A percentile compares a stretch with the other conserved stretches of the same genome.
Conservation (phyloP, 768 basidiomycete species). For the Leccinum boreale region DNA sequence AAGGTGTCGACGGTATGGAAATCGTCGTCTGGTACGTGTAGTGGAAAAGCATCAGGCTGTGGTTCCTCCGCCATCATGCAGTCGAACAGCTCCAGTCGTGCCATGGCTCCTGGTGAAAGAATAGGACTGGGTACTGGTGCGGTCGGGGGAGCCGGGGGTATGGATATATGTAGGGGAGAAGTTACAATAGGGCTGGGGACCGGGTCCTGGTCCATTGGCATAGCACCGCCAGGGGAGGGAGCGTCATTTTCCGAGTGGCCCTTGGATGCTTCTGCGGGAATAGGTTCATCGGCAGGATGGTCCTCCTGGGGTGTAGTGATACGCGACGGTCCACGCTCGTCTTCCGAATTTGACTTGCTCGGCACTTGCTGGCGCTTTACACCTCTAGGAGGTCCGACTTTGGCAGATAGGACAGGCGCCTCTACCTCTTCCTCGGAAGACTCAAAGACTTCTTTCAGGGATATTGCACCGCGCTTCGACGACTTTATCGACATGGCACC, state of each 20-base stretch:
- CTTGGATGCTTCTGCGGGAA: neutral
- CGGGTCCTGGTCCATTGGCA: neutral
- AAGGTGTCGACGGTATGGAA: neutral
- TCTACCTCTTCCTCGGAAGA: neutral
- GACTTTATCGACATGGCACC: neutral
- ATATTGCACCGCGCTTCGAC: neutral
- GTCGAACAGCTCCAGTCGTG: constrained; percentile 30
- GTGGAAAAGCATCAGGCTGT: neutral
- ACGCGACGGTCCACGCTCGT: neutral
- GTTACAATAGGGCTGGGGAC: neutral
- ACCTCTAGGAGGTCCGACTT: neutral
- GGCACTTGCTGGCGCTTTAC: neutral
- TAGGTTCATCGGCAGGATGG: neutral
- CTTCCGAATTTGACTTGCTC: neutral
- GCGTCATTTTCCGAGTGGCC: neutral
- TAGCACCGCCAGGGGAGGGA: neutral
- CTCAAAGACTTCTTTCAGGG: neutral
- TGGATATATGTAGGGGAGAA: constrained; percentile 3
- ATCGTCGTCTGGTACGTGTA: neutral
- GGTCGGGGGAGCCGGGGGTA: neutral
- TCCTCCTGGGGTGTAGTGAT: neutral
- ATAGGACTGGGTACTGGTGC: constrained; percentile 1
- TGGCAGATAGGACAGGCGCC: neutral
- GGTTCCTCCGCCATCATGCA: constrained; percentile 16
- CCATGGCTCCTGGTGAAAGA: constrained; percentile 27